A percentile compares a stretch with the other conserved stretches of the same genome.
These are phyloP conservation scores for Tripterygium wilfordii DNA, from an alignment of 177 flowering plant genomes.

Conservation along the genomic window DNA sequence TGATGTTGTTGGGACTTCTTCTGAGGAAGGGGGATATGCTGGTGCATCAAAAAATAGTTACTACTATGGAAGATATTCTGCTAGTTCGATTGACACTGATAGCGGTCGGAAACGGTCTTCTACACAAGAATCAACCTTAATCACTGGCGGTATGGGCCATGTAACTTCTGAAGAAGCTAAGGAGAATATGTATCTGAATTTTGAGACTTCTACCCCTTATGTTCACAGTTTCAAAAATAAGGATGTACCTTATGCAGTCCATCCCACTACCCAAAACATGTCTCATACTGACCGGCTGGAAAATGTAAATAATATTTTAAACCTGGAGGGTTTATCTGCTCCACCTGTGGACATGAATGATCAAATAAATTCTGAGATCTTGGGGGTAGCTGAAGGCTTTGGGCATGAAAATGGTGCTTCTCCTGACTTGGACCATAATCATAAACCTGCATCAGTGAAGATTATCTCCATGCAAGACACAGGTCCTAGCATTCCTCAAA, in stretches of 20 bases:
- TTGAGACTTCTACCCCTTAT: constrained; percentile 42
- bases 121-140: constrained; percentile 48
- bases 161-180: constrained; percentile 46
- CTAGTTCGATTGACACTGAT: constrained; percentile 76
- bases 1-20: constrained; percentile 82
- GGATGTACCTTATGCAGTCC: constrained; percentile 32
- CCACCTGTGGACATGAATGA: constrained; percentile 51
- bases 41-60: constrained; percentile 57
- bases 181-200: constrained; percentile 34
- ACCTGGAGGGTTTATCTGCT: constrained; percentile 39
- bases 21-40: constrained; percentile 84
- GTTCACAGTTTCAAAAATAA: constrained; percentile 31
- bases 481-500: constrained; percentile 89
- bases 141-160: constrained; percentile 39
- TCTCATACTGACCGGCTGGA: constrained; percentile 32
- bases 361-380: constrained; percentile 30
- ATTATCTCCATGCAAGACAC: constrained; percentile 38
- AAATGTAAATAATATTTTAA: constrained; percentile 28
- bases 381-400: constrained; percentile 21
- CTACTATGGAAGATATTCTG: constrained; percentile 69
- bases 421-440: constrained; percentile 27
- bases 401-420: constrained; percentile 27
- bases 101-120: constrained; percentile 79
- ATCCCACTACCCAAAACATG: constrained; percentile 25
- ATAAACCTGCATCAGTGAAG: constrained; percentile 31